These are phyloP conservation scores for Rhodotorula sp. DNA, from an alignment of 1,284 basidiomycete species.

Conservation along the genomic window DNA sequence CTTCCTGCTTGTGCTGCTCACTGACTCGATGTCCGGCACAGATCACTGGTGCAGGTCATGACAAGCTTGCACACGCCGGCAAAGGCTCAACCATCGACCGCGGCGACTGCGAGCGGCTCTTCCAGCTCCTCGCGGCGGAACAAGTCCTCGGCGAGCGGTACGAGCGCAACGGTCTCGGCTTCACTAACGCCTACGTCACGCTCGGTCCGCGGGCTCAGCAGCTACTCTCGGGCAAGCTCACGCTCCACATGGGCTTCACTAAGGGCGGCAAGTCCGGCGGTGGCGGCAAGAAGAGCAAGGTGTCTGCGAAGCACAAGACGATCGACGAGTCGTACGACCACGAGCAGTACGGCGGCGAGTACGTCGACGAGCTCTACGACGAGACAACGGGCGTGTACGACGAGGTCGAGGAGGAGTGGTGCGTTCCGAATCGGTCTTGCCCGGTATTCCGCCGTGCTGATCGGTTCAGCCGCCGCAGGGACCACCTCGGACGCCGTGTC, in stretches of 20 bases:
- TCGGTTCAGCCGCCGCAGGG: neutral
- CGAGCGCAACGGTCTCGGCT: constrained; percentile 47
- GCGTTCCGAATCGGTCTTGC: neutral
- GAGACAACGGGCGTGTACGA: constrained; percentile 28
- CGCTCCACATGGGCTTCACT: constrained; percentile 39
- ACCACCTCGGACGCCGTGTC: constrained; percentile 11
- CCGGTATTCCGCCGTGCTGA: no score
- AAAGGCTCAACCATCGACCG: constrained; percentile 56
- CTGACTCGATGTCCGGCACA: neutral
- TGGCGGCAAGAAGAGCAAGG: neutral
- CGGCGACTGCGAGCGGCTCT: constrained; percentile 61
- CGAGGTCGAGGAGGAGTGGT: constrained; percentile 24
- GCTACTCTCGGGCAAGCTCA: constrained; percentile 33
- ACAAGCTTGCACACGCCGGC: constrained; percentile 57
- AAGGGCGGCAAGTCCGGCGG: neutral
- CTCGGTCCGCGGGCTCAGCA: constrained; percentile 37
- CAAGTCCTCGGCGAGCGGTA: constrained; percentile 51
- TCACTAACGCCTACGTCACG: constrained; percentile 50
- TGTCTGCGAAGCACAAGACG: neutral
- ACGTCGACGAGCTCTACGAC: constrained; percentile 18
- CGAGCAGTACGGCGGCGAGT: constrained; percentile 27
- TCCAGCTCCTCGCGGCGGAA: constrained; percentile 58
- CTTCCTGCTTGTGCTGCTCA: no score
- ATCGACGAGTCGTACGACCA: constrained; percentile 33
- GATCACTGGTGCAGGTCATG: constrained; percentile 56